Evolutionary conservation across 306 rosid species (phyloP).

Genomic region (Lathyrus aphaca): DNA sequence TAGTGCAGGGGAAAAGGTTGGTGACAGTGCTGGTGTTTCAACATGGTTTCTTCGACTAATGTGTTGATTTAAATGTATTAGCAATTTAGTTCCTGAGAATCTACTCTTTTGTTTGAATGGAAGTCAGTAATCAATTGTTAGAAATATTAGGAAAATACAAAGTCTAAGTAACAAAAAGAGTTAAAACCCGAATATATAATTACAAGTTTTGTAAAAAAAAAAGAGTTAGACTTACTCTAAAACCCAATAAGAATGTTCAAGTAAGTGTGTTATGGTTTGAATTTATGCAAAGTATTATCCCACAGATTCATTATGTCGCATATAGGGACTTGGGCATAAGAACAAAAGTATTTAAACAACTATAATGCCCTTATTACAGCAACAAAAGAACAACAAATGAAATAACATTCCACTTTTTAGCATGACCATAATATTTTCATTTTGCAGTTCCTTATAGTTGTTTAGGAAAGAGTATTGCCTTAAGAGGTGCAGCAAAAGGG

Average conservation of each 20-base stretch:
- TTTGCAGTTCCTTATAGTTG: conserved; percentile 9
- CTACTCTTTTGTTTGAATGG: background rate
- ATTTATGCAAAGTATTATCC: background rate
- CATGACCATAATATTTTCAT: conserved; percentile 8
- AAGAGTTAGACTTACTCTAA: background rate
- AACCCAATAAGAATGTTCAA: background rate
- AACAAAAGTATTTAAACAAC: background rate
- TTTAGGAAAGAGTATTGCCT: conserved; percentile 8
- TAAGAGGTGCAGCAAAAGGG: conserved; percentile 13
- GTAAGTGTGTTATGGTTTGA: background rate
- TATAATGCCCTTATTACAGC: background rate
- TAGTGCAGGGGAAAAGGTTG: background rate
- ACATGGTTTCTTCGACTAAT: background rate
- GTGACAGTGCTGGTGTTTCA: background rate
- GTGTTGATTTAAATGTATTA: background rate
- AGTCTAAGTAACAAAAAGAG: background rate
- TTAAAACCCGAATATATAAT: background rate
- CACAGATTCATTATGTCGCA: background rate
- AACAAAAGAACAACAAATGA: background rate
- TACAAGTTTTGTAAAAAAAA: background rate
- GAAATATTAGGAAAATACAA: background rate
- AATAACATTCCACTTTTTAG: background rate
- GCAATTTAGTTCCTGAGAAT: background rate
- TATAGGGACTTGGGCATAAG: too few relatives aligned
- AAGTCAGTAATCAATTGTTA: background rate